phyloP scores from a whole-genome alignment of 345 rosid species.

The Heritiera littoralis region DNA sequence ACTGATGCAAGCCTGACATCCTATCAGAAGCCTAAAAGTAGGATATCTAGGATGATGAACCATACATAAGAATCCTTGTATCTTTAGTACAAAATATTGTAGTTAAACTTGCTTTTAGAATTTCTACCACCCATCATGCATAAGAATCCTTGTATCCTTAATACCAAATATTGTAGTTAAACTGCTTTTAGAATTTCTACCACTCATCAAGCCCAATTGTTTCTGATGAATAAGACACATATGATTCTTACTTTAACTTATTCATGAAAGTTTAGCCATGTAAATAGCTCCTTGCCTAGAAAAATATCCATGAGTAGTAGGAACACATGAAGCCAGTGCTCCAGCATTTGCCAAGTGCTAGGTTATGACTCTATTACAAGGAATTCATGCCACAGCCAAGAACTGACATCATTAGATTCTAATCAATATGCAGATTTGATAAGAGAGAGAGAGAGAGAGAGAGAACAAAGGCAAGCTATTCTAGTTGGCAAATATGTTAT shows the following conservation, averaged over 20 bases:
- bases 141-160: too few species aligned
- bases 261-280: neutral
- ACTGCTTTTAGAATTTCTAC: neutral
- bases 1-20: neutral
- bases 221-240: slow-evolving; percentile 10
- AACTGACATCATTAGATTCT: neutral
- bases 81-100: neutral
- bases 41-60: neutral
- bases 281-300: neutral
- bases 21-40: neutral
- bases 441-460: neutral
- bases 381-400: neutral
- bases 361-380: neutral
- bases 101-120: neutral
- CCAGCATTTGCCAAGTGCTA: slow-evolving; percentile 2
- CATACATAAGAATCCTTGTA: neutral
- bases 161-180: neutral
- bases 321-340: slow-evolving; percentile 1
- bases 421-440: neutral
- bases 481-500: neutral
- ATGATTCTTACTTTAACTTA: neutral
- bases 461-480: neutral
- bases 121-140: neutral
- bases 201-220: neutral
- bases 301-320: neutral